Evolutionary conservation across 2,329 filamentous ascomycete species (phyloP), one percentile per base, ranked within the genome.

Genomic region (Fusarium armeniacum): DNA sequence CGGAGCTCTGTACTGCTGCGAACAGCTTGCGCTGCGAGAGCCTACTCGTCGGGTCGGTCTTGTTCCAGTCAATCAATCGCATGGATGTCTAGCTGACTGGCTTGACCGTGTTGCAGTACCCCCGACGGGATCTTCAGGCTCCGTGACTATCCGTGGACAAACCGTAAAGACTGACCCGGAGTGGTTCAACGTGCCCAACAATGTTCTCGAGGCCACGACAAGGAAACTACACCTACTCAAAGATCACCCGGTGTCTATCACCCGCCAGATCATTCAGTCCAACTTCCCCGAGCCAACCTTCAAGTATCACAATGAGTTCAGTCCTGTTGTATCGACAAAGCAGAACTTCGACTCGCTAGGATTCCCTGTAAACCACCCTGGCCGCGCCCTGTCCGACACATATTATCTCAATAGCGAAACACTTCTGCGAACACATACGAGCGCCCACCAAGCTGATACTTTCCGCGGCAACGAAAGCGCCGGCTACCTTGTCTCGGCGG

Each of bases 331-430:
- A 26, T 90, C 91, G 35, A 92, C 93, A 3, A 81, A 85, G 13
- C 92, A 98, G 77, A 99, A 99, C 79, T 99, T 99, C 78, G 96
- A 99, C 81, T 96, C 94, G n/a, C 84, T 99, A 10, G 94, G 94
- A 45, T 98, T 99, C 77, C 91, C 94, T 0, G 76, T 85, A 9
- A 92, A 98, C 78, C 96, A 99, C 75, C 92, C 94, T 6, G 96
- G 96, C 63, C 91, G 96, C 52, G 92, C 89, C 70, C 89, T 89
- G 72, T 95, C 93, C 16, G 96, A 99, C 81, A 98, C 96, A 1
- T 99, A 98, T 84, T 99, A 99, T 80, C 82, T 99, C 76, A 97
- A 97, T 81, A 84, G 90, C 71, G 82, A 88, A 53, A 97, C 92
- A 0, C 90, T 99, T 3, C 83, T 99, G 43, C 88, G 96, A 59